Conservation (phyloP, 768 basidiomycete genomes). For the Mycena galericulata region DNA sequence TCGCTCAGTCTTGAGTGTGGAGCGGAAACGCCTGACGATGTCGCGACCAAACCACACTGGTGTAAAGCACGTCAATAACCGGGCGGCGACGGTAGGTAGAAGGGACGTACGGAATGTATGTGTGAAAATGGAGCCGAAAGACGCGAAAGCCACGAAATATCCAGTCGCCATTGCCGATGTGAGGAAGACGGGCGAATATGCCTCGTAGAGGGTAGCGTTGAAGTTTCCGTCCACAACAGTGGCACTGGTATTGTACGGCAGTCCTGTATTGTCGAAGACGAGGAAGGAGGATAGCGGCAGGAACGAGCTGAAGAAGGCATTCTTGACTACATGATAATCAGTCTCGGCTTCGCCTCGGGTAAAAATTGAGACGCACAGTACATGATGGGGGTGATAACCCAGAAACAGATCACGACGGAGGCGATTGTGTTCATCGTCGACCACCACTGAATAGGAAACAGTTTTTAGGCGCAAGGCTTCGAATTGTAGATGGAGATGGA, state of each 20-base stretch:
- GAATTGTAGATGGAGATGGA: background rate
- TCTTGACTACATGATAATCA: slow-evolving; percentile 78
- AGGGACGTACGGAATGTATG: slow-evolving; percentile 77
- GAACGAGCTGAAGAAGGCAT: slow-evolving; percentile 74
- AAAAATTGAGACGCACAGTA: slow-evolving; percentile 67
- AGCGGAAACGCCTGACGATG: slow-evolving; percentile 76
- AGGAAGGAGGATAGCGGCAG: slow-evolving; percentile 77
- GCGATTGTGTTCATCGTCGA: slow-evolving; percentile 78
- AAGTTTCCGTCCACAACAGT: slow-evolving; percentile 76
- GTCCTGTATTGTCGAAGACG: slow-evolving; percentile 83
- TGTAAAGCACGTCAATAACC: slow-evolving; percentile 14
- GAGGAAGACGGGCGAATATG: slow-evolving; percentile 86
- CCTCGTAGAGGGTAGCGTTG: slow-evolving; percentile 71
- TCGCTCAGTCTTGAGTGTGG: slow-evolving; percentile 75
- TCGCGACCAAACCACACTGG: slow-evolving; percentile 89
- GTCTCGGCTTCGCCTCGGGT: too few relatives aligned
- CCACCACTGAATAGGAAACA: slow-evolving; percentile 80
- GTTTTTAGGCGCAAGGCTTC: slow-evolving; percentile 7
- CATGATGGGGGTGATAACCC: slow-evolving; percentile 79
- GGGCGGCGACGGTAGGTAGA: slow-evolving; percentile 8
- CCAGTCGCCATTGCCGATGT: slow-evolving; percentile 72
- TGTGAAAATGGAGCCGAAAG: slow-evolving; percentile 77
- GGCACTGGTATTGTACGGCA: slow-evolving; percentile 67
- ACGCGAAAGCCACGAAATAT: slow-evolving; percentile 83
- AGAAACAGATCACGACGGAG: slow-evolving; percentile 76